Evolutionary conservation across 805 yeast genomes (phyloP).

Genomic region (Suhomyces vadensis): DNA sequence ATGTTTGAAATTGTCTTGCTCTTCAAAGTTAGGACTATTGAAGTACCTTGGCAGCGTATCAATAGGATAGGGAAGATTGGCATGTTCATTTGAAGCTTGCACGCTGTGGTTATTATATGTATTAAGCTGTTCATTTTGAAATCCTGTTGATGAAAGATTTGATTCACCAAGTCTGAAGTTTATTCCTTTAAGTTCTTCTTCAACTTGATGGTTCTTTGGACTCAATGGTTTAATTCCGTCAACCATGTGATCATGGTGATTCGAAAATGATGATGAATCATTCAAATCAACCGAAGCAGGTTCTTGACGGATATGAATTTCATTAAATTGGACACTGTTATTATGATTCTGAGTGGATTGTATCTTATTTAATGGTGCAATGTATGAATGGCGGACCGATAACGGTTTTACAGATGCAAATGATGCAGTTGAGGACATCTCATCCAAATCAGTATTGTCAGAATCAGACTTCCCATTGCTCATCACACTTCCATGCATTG

Average conservation of each 20-base stretch:
- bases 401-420: conserved; percentile 24
- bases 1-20: conserved; percentile 1
- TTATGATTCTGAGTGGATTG: not conserved
- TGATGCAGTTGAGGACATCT: conserved; percentile 13
- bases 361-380: not conserved
- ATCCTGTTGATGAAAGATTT: not conserved
- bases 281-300: too few relatives aligned
- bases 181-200: conserved; percentile 32
- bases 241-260: conserved; percentile 1
- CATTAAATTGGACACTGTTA: not conserved
- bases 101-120: not conserved
- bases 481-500: not conserved
- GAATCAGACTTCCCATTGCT: not conserved
- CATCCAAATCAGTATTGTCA: conserved; percentile 10
- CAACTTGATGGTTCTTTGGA: conserved; percentile 35
- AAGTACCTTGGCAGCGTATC: not conserved
- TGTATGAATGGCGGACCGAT: conserved; percentile 17
- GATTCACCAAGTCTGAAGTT: conserved; percentile 20
- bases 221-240: conserved; percentile 30
- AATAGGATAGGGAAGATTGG: conserved; percentile 3
- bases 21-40: not conserved
- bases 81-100: not conserved
- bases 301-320: too few relatives aligned
- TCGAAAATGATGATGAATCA: not conserved
- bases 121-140: not conserved